Base-by-base conservation (phyloP, 495 filamentous ascomycete species). In the Rhizodiscina lignyota region DNA sequence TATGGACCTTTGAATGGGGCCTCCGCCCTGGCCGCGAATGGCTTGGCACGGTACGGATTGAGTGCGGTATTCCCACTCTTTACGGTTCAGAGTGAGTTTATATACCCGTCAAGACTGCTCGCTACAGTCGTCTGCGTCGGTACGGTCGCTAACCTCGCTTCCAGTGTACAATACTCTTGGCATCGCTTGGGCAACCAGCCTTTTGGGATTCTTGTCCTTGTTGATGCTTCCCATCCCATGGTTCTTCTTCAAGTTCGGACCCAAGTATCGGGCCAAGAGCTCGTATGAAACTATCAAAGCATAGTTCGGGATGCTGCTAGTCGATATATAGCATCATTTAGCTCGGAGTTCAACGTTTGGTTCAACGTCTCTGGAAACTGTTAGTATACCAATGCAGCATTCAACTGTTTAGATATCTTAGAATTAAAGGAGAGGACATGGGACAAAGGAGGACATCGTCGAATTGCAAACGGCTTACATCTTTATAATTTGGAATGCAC, bases 41-140 rank as follows among this genome's bases (percentile, higher is more conserved):
- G 72, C 8, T 51, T 84, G 18, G 54, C 72, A 3, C 60, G 79
- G 21, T 83, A 83, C 41, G 45, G 53, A 0, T 40, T 78, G 15
- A 74, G 68, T 1, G 70, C 69, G 15, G 68, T 59, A 2, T 83
- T 80, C 45, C 79, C 79, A 4, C 60, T 84, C 2, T 66, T 66
- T 39, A 61, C 61, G 2, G 37, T 64, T 12, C 61, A 59, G 33
- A 64, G 43, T 54, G 37, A 42, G 45, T 60, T 62, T 3, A 50
- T 59, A 15, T 69, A 67, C 19, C 64, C 70, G 2, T 74, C 77
- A 0, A 68, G 63, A 23, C 73, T 74, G 3, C 44, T 69, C 18
- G 72, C 70, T 4, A 72, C 74, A 77, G 78, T 38, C 69, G 72
- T 10, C 51, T 84, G 19, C 54, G 72, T 3, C 60, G 79, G 20